Percentiles rank a stretch among this genome's conserved stretches.
Conservation (phyloP, 495 filamentous ascomycete species). For the Pyrenula aspistea region DNA sequence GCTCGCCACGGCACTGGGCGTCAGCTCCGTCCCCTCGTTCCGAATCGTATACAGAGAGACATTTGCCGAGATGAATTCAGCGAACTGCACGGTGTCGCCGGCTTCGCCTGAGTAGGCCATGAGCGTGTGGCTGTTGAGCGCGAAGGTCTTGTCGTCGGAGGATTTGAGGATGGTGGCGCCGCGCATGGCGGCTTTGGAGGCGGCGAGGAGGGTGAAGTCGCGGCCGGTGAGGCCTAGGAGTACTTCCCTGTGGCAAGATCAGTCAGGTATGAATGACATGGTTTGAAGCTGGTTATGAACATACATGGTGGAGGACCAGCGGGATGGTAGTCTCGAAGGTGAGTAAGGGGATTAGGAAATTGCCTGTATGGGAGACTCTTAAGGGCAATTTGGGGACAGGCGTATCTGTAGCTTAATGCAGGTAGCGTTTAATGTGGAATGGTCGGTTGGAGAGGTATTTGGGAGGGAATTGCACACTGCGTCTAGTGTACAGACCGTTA, state of each 20-base stretch:
- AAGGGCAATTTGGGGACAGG: no score
- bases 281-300: slow-evolving; percentile 1
- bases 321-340: no score
- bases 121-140: slow-evolving; percentile 80
- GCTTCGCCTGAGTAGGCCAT: slow-evolving; percentile 97
- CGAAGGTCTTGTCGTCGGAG: slow-evolving; percentile 88
- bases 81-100: slow-evolving; percentile 98
- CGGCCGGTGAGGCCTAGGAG: slow-evolving; percentile 95
- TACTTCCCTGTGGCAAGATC: slow-evolving; percentile 64
- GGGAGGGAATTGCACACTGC: neutral
- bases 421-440: no score
- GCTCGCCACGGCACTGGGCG: slow-evolving; percentile 73
- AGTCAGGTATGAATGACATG: slow-evolving; percentile 11
- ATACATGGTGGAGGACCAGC: slow-evolving; percentile 5
- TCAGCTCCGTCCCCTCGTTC: slow-evolving; percentile 72
- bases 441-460: no score
- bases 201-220: slow-evolving; percentile 95
- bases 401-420: no score
- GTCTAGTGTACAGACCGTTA: neutral
- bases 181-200: slow-evolving; percentile 95
- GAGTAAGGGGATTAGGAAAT: no score
- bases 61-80: slow-evolving; percentile 98
- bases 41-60: slow-evolving; percentile 97
- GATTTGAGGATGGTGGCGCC: slow-evolving; percentile 94
- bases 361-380: no score